Percentiles rank a stretch among this genome's conserved stretches.
Evolutionary conservation across 257 asterid genomes (phyloP).

Genomic region (Coffea eugenioides): DNA sequence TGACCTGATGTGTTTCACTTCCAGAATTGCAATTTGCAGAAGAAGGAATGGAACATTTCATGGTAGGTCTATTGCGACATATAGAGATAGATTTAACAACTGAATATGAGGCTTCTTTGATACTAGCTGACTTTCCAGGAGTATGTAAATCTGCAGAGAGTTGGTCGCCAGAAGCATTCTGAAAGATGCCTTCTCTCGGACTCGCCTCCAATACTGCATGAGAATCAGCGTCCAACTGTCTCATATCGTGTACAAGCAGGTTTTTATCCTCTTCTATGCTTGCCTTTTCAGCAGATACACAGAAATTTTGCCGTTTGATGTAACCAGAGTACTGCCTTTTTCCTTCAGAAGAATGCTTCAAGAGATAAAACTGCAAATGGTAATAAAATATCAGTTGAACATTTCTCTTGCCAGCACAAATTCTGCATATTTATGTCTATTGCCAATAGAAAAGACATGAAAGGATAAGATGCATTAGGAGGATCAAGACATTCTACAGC

Average conservation of each 20-base stretch:
- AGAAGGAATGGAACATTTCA: conserved; percentile 12
- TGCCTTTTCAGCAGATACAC: conserved; percentile 16
- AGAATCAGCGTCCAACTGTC: conserved; percentile 4
- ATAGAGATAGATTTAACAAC: conserved; percentile 16
- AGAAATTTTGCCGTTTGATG: conserved; percentile 22
- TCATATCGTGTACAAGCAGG: background rate
- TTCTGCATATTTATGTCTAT: background rate
- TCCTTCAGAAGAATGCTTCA: conserved; percentile 28
- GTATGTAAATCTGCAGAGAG: background rate
- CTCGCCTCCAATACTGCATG: conserved; percentile 25
- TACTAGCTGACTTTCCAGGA: conserved; percentile 20
- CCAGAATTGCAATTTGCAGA: conserved; percentile 23
- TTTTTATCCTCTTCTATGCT: conserved; percentile 21
- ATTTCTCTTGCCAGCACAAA: background rate
- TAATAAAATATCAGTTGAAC: background rate
- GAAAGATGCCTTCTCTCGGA: conserved; percentile 16
- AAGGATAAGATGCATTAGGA: too few relatives aligned
- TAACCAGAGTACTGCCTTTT: conserved; percentile 26
- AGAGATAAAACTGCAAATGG: conserved; percentile 18
- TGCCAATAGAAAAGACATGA: background rate
- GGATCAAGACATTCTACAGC: background rate
- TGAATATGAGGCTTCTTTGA: conserved; percentile 16
- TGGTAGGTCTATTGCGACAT: conserved; percentile 29
- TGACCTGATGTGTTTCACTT: conserved; percentile 17
- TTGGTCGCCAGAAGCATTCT: conserved; percentile 25